A percentile compares a stretch with the other conserved stretches of the same genome.
phyloP scores from a whole-genome alignment of 345 rosid genomes.

The Psidium friedrichsthalianum region DNA sequence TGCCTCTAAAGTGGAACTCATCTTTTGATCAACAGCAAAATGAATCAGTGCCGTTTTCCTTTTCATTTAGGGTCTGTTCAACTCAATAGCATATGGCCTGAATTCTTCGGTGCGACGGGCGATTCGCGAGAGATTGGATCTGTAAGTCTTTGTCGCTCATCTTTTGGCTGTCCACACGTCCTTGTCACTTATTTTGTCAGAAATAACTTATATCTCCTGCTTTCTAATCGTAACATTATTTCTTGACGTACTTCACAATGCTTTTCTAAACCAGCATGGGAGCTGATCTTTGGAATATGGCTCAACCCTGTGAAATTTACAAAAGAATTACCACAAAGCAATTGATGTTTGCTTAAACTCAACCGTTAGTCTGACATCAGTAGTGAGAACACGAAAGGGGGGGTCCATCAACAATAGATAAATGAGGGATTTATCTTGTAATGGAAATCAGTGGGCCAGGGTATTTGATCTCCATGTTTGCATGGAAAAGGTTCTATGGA shows the following conservation, averaged over 20 bases:
- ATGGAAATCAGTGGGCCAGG: background rate
- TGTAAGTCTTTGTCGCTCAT: constrained; percentile 35
- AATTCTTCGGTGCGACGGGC: constrained; percentile 88
- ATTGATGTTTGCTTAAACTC: background rate
- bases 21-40: background rate
- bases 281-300: background rate
- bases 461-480: background rate
- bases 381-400: background rate
- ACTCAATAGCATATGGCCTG: constrained; percentile 92
- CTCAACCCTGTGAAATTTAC: background rate
- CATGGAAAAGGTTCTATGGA: background rate
- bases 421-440: background rate
- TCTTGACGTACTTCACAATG: background rate
- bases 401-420: background rate
- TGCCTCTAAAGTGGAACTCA: background rate
- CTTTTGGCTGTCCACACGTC: background rate
- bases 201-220: background rate
- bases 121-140: constrained; percentile 67
- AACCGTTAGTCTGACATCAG: background rate
- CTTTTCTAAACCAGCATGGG: background rate
- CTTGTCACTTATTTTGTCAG: background rate
- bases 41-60: background rate
- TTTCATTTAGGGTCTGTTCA: constrained; percentile 66
- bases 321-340: background rate
- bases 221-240: background rate